A percentile compares a stretch with the other conserved stretches of the same genome.
Evolutionary conservation across 805 yeast species (phyloP).

Genomic region (Barnettozyma vustinii): DNA sequence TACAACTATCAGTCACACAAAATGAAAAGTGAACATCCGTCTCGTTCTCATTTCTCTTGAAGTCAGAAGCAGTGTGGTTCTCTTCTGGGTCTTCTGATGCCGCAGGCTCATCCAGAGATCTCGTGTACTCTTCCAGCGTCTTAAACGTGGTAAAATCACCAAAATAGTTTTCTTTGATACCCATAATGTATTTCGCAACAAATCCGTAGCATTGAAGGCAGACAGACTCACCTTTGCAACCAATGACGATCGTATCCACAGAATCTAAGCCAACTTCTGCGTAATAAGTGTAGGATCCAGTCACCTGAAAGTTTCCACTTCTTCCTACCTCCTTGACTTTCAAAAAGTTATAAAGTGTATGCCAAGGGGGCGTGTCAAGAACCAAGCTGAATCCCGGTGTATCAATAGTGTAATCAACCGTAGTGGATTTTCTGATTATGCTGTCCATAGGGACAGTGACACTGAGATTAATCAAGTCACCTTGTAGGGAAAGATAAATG

Average conservation of each 20-base stretch:
- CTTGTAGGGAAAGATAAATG: conserved; percentile 67
- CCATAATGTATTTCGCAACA: conserved; percentile 67
- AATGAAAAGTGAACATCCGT: conserved; percentile 72
- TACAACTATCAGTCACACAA: conserved; percentile 61
- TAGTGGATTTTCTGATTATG: conserved; percentile 45
- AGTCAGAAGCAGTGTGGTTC: conserved; percentile 2
- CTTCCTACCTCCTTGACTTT: conserved; percentile 59
- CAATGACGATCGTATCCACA: conserved; percentile 62
- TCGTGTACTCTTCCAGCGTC: conserved; percentile 78
- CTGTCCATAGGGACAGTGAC: conserved; percentile 55
- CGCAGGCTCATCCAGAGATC: not conserved
- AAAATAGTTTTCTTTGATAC: conserved; percentile 80
- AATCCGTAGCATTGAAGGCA: conserved; percentile 75
- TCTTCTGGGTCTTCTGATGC: not conserved
- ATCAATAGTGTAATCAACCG: conserved; percentile 41
- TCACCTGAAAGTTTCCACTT: conserved; percentile 52
- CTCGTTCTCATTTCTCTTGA: conserved; percentile 58
- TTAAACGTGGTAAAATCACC: conserved; percentile 81
- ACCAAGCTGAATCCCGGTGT: conserved; percentile 60
- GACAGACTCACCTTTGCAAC: conserved; percentile 60
- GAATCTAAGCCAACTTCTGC: conserved; percentile 56
- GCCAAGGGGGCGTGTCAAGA: conserved; percentile 88
- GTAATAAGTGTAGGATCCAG: conserved; percentile 62
- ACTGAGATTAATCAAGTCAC: conserved; percentile 45
- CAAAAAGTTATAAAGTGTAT: conserved; percentile 71